These are phyloP conservation scores for Microsporum ferrugineum DNA, from an alignment of 2,329 filamentous ascomycete species.

Conservation along the genomic window DNA sequence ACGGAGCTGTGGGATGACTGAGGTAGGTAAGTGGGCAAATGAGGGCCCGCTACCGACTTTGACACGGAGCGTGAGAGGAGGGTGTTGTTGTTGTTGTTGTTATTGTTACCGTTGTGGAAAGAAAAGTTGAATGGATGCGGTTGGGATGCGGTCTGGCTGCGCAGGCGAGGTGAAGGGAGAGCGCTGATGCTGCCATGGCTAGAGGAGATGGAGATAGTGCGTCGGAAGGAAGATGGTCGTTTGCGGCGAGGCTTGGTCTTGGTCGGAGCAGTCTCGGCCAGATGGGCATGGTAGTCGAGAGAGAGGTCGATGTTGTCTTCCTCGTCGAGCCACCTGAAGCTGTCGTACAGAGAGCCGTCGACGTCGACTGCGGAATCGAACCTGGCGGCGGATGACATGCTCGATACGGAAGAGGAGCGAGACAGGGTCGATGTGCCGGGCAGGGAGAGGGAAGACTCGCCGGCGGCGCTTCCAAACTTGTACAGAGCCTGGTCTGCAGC, in stretches of 20 bases:
- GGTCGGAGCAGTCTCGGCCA: constrained; percentile 43
- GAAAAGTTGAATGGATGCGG: constrained; percentile 23
- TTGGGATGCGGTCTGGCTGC: constrained; percentile 19
- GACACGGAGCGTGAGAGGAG: constrained; percentile 29
- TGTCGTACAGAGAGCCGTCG: constrained; percentile 51
- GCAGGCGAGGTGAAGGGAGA: constrained; percentile 28
- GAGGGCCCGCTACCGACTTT: constrained; percentile 26
- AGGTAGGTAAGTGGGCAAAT: constrained; percentile 36
- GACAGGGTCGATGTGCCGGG: constrained; percentile 8
- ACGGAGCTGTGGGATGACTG: constrained; percentile 43
- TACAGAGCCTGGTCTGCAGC: constrained; percentile 49
- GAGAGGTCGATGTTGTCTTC: constrained; percentile 59
- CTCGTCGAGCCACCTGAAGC: constrained; percentile 63
- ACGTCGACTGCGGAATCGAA: constrained; percentile 29
- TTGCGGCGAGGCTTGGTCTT: constrained; percentile 19
- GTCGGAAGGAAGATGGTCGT: constrained; percentile 52
- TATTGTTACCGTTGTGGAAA: constrained; percentile 10
- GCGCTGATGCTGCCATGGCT: constrained; percentile 31
- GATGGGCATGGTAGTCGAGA: constrained; percentile 57
- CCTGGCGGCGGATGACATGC: constrained; percentile 17
- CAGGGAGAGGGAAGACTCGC: constrained; percentile 23
- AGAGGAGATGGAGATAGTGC: constrained; percentile 56
- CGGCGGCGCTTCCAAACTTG: constrained; percentile 33
- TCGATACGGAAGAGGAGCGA: constrained; percentile 15
- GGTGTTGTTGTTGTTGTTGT: constrained; percentile 14